Base-by-base conservation (phyloP, 1,284 basidiomycete species). In the Trametes sp. region DNA sequence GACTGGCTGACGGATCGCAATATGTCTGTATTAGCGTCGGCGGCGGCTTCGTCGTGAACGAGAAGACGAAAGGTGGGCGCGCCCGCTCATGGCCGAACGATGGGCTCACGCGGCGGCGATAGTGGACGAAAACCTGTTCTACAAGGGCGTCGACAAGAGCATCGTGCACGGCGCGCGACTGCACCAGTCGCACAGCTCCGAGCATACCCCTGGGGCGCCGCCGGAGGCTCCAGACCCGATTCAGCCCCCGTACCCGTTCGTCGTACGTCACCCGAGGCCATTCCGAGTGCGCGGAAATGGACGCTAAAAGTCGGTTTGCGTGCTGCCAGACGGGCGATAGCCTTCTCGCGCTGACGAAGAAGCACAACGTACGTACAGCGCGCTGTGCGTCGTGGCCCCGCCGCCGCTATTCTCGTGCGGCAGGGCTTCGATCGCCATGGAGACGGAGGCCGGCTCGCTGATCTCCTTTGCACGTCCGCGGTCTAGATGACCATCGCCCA, bases 71-170 rank as follows among this genome's bases (percentile, higher is more conserved):
- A 81, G 88, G 91, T 87, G 53, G 10, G 29, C 36, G 45, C 41
- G 54, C 33, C 14, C 21, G 10, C 31, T 14, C 8, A 21, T 36
- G 51, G 9, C 35, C 35, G 24, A 41, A 10, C 36, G 16, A 16
- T 21, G 29, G 19, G 29, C 62, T 64, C 29, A 52, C 46, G 26
- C 35, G 66, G 35, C 48, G 57, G 51, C 35, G 8, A 50, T 76
- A 93, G 89, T 93, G 69, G 90, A 95, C 71, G 96, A 98, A 78
- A 98, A 98, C 75, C 76, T 98, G 67, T 98, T 95, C 76, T 98
- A 98, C 83, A 95, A 95, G 75, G 89, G 94, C n/a, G 92, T 96
- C n/a, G 87, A 95, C 73, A 93, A 95, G 74, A 80, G 82, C 53
- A 82, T 83, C 13, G 96, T 96, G 6, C 89, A 92, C 57, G 87